A percentile compares a stretch with the other conserved stretches of the same genome.
Evolutionary conservation across 805 yeast species (phyloP).

Genomic region (Wickerhamomyces silvicola): DNA sequence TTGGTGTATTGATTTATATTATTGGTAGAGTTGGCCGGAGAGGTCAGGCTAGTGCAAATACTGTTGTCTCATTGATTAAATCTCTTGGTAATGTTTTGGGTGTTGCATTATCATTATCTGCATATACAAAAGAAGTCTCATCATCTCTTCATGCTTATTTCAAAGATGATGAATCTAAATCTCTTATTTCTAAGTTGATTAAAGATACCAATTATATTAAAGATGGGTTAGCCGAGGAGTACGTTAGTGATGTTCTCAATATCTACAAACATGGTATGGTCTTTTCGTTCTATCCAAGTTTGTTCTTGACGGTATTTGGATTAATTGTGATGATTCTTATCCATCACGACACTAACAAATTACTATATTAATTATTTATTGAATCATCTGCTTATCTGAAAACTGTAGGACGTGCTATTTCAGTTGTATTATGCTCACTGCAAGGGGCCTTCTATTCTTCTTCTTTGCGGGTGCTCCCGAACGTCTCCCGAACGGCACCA

Average conservation of each 20-base stretch:
- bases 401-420: not conserved
- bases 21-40: constrained; percentile 36
- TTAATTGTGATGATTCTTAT: constrained; percentile 11
- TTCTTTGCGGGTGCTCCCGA: too few species aligned
- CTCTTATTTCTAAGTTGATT: constrained; percentile 7
- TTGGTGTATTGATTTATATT: constrained; percentile 31
- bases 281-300: constrained; percentile 12
- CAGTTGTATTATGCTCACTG: too few species aligned
- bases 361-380: not conserved
- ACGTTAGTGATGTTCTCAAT: constrained; percentile 6
- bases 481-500: too few species aligned
- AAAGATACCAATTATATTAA: constrained; percentile 12
- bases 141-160: constrained; percentile 24
- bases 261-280: constrained; percentile 12
- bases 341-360: constrained; percentile 5
- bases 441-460: too few species aligned
- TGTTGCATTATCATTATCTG: constrained; percentile 31
- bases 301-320: constrained; percentile 8
- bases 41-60: constrained; percentile 38
- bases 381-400: not conserved
- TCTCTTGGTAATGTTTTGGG: constrained; percentile 39
- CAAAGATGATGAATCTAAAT: not conserved
- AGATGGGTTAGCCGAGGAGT: constrained; percentile 10
- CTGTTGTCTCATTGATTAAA: constrained; percentile 37
- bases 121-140: constrained; percentile 26